These are phyloP conservation scores for Colletotrichum viniferum DNA, from an alignment of 2,329 filamentous ascomycete species.

Conservation along the genomic window DNA sequence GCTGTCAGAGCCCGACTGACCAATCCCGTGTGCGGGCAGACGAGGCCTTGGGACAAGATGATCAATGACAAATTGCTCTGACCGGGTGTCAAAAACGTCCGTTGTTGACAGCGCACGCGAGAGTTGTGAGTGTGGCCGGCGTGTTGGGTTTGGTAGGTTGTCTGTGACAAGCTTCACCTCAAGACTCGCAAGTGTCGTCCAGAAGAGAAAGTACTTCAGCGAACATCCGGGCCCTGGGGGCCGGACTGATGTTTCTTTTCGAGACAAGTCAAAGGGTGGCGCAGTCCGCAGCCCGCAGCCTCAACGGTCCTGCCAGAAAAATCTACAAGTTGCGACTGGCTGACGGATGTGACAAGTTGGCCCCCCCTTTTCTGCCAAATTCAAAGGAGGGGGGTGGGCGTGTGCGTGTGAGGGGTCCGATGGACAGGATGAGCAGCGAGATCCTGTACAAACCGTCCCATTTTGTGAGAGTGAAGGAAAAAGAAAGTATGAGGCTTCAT, in stretches of 20 bases:
- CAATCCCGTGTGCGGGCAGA: conserved; percentile 7
- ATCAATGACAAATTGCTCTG: conserved; percentile 4
- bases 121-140: not conserved
- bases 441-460: conserved; percentile 13
- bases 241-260: conserved; percentile 15
- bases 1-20: conserved; percentile 4
- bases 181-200: conserved; percentile 19
- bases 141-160: not conserved
- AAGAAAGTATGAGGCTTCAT: not conserved
- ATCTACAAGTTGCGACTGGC: conserved; percentile 17
- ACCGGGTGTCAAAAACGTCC: conserved; percentile 14
- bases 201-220: conserved; percentile 13
- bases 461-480: not conserved
- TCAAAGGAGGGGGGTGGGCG: not conserved
- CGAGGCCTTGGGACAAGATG: not conserved
- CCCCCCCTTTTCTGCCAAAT: conserved; percentile 3
- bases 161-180: conserved; percentile 20
- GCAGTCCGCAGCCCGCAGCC: conserved; percentile 1
- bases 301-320: conserved; percentile 15
- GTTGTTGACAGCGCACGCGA: conserved; percentile 2
- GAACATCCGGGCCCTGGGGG: not conserved
- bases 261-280: conserved; percentile 13
- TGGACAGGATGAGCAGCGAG: conserved; percentile 6
- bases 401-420: not conserved
- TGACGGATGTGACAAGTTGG: conserved; percentile 18